phyloP scores from a whole-genome alignment of 2,329 filamentous ascomycete species.

The Elsinoe ampelina region DNA sequence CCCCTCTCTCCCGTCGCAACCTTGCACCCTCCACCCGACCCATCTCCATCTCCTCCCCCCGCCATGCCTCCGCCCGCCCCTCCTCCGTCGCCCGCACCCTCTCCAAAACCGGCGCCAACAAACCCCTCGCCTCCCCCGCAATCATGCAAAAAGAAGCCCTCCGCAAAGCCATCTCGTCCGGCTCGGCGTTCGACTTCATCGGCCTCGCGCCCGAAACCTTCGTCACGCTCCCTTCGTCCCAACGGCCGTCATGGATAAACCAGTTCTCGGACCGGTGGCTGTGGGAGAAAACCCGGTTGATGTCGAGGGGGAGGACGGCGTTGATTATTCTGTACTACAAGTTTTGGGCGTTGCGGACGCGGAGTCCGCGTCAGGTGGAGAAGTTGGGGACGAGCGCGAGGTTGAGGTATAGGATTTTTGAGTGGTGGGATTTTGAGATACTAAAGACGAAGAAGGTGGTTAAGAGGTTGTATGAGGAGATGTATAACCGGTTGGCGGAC shows the following conservation, averaged over 20 bases:
- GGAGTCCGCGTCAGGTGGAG: slow-evolving; percentile 18
- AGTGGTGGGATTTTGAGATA: slow-evolving; percentile 22
- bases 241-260: slow-evolving; percentile 19
- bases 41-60: neutral
- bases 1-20: neutral
- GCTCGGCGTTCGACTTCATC: slow-evolving; percentile 30
- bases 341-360: slow-evolving; percentile 2
- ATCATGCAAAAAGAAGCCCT: neutral
- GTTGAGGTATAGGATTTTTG: slow-evolving; percentile 2
- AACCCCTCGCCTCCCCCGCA: neutral
- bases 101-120: neutral
- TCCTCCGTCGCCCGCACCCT: neutral
- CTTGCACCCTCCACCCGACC: neutral
- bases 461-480: slow-evolving; percentile 33
- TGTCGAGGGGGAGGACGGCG: neutral
- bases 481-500: slow-evolving; percentile 40
- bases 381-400: slow-evolving; percentile 23
- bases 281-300: slow-evolving; percentile 14
- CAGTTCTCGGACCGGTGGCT: slow-evolving; percentile 13
- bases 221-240: slow-evolving; percentile 22
- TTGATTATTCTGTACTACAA: neutral
- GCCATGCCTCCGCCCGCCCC: neutral
- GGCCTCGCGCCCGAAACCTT: slow-evolving; percentile 35
- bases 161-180: slow-evolving; percentile 15
- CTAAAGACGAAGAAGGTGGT: slow-evolving; percentile 30